Percentiles rank a stretch among this genome's conserved stretches.
Evolutionary conservation across 2,329 filamentous ascomycete genomes (phyloP).

Genomic region (Hortaea werneckii): DNA sequence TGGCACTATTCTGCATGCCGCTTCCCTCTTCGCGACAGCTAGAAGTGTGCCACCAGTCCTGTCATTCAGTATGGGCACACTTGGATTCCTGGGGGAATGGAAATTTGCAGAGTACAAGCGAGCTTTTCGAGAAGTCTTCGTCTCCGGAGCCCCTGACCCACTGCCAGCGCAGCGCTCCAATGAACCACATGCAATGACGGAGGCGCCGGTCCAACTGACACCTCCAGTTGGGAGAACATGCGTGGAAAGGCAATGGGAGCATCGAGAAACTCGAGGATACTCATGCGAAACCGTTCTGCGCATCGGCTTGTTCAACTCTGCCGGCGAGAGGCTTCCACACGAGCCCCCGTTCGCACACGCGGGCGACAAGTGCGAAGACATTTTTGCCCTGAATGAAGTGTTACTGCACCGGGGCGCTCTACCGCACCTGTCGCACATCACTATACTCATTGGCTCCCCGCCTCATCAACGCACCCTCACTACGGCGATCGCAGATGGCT

Average conservation of each 20-base stretch:
- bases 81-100: slow-evolving; percentile 95
- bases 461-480: slow-evolving; percentile 66
- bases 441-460: slow-evolving; percentile 66
- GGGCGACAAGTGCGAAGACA: slow-evolving; percentile 31
- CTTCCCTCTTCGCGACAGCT: slow-evolving; percentile 75
- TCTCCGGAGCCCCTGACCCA: slow-evolving; percentile 50
- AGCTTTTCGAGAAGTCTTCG: slow-evolving; percentile 86
- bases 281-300: slow-evolving; percentile 80
- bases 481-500: slow-evolving; percentile 88
- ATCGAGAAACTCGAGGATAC: slow-evolving; percentile 63
- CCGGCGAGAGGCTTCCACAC: slow-evolving; percentile 43
- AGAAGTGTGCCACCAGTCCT: slow-evolving; percentile 78
- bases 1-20: slow-evolving; percentile 77
- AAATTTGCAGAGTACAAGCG: slow-evolving; percentile 88
- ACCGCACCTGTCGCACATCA: slow-evolving; percentile 83
- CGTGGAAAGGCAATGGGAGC: slow-evolving; percentile 73
- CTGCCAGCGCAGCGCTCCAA: background rate
- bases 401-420: slow-evolving; percentile 84
- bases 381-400: slow-evolving; percentile 85
- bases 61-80: slow-evolving; percentile 91
- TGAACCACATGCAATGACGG: slow-evolving; percentile 2
- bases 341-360: slow-evolving; percentile 23
- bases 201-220: slow-evolving; percentile 5
- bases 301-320: slow-evolving; percentile 68
- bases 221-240: slow-evolving; percentile 58